Evolutionary conservation across 2,329 filamentous ascomycete species (phyloP), one percentile per base, ranked within the genome.

Genomic region (Fusarium marasasianum): DNA sequence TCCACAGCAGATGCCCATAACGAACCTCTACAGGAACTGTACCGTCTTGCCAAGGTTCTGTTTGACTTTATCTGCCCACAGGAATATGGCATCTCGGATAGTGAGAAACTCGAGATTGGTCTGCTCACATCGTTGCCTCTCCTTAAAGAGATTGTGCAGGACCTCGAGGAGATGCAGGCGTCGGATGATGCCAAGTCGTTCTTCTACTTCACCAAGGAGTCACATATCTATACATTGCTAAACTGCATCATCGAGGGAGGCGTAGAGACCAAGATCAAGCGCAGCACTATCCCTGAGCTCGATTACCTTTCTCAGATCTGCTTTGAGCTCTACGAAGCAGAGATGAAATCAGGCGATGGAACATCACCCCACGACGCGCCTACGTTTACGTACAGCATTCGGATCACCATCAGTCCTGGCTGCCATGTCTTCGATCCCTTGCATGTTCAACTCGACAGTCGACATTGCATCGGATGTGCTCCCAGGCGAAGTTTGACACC

Each of bases 191-290:
- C 95, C 50, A 98, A 98, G 81, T 96, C 93, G 4, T 98, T 98
- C 86, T 94, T 98, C 84, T 99, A 99, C 85, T 99, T 99, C 83
- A 99, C 96, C 73, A 99, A 99, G 83, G 96, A 99, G 83, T 98
- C 94, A 2, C 96, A 99, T 82, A 98, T 99, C 73, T 99, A 99
- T 85, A 99, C 96, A 10, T 89, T 99, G 10, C 90, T 99, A 66
- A 99, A 99, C 82, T 98, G 96, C 82, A 98, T 99, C 76, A 89
- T 99, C 33, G 96, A 99, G 82, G 96, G 97, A 69, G 97, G 96
- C 37, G 94, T 99, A 74, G 93, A 97, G 80, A 98, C 96, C 31
- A 99, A 99, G 85, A 98, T 99, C 80, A 93, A 94, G 77, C 93
- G 97, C 43, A 95, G 94, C 79, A 95, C 94, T 45, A 99, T 99